Evolutionary conservation across 176 grass and related monocot species (phyloP), one percentile per base, ranked within the genome.

Genomic region (Otatea glauca): DNA sequence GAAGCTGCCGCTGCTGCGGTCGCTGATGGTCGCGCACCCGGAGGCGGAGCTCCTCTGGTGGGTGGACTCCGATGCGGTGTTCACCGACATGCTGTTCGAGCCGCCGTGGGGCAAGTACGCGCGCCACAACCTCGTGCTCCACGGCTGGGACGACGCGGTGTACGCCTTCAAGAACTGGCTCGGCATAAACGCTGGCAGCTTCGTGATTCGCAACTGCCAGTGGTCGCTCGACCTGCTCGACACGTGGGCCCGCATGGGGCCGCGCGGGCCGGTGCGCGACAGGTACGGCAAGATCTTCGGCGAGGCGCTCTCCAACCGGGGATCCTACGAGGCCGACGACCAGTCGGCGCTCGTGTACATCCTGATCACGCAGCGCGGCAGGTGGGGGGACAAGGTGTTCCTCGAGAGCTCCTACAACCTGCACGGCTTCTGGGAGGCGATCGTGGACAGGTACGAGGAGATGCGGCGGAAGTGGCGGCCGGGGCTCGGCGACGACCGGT

Each of bases 61-160:
- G 96, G 91, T 87, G 83, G 93, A 98, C 86, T 94, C 92, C 79
- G 96, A 98, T 63, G 96, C 74, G 38, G 49, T 90, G 63, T 93
- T 95, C 85, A 98, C 96, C 35, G 93, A 98, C 87, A 95, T 98
- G 96, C 80, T 92, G 75, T 98, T 92, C 83, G 91, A 98, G 85
- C 86, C 88, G 70, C 96, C 93, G 72, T 89, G 92, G 84, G 66
- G 56, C 9, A 88, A 64, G 71, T 98, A 98, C 82, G 59, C 49
- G 49, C 43, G 29, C 15, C 92, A 98, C 89, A 94, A 95, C 76
- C 93, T 98, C n/a, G 68, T 94, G 9, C 24, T 98, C 84, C 96
- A 85, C 23, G 91, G 96, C 24, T 98, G 77, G 96, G 74, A 91
- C 59, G 84, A 89, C 0, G 79, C 85, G 18, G 86, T 98, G 43